Conservation (phyloP, 129 eudicot species). For the Flaveria brownii region DNA sequence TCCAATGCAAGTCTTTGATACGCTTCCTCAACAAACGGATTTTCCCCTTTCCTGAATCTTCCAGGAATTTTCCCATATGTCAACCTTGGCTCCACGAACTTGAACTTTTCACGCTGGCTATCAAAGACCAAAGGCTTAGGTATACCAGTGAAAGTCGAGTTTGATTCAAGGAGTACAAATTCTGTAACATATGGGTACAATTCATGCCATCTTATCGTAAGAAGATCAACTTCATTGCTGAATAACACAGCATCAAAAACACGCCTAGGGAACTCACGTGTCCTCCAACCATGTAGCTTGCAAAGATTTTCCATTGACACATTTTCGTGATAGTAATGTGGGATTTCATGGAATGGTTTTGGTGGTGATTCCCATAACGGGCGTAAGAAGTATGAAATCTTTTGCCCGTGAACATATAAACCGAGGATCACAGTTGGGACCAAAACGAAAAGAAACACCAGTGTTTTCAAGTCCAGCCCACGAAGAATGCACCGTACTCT, state of each 20-base stretch:
- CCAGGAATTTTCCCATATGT: conserved; percentile 81
- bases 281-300: conserved; percentile 84
- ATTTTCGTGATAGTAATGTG: conserved; percentile 85
- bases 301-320: conserved; percentile 88
- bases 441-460: conserved; percentile 51
- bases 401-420: conserved; percentile 69
- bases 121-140: conserved; percentile 71
- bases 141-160: conserved; percentile 80
- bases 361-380: conserved; percentile 95
- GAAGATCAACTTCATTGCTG: conserved; percentile 86
- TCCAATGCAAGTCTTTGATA: conserved; percentile 82
- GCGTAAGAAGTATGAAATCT: conserved; percentile 75
- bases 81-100: conserved; percentile 69
- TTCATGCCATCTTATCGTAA: conserved; percentile 81
- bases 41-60: conserved; percentile 66
- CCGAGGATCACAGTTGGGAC: conserved; percentile 54
- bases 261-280: conserved; percentile 81
- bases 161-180: conserved; percentile 92
- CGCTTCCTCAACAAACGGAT: conserved; percentile 93
- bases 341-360: conserved; percentile 71
- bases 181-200: conserved; percentile 78
- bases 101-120: conserved; percentile 54
- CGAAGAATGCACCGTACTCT: conserved; percentile 70
- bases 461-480: conserved; percentile 69
- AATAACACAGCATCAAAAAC: conserved; percentile 89